Base-by-base conservation (phyloP, 31 red algal species). In the Porphyra umbilicalis region DNA sequence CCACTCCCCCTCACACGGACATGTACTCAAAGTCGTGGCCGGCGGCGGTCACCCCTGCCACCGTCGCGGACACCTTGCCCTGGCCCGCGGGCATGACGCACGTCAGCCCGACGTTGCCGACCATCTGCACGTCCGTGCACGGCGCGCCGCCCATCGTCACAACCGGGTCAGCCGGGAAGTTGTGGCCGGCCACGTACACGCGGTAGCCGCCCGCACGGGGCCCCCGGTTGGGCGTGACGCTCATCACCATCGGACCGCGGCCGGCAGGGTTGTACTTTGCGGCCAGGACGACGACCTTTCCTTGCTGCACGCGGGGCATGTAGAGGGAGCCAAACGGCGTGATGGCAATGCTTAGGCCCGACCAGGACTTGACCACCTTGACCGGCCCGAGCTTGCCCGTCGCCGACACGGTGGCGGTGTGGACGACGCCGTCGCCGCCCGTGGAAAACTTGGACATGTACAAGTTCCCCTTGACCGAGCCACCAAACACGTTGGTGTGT, bases 281-380 rank as follows among this genome's bases (percentile, higher is more conserved):
- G 6, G 77, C n/a, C 67, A 95, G 71, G n/a, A 90, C 92, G 25
- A 85, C 88, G n/a, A 95, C 82, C 37, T 83, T 86, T 29, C 85
- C 85, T 79, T 95, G 92, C 42, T 82, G 86, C 37, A 95, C 88
- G 25, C 92, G 80, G 6, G 92, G 92, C 92, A 95, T 95, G 44
- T 90, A 44, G n/a, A 95, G 15, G 33, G 80, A 85, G 34, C 92
- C 92, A 38, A 35, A 84, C 42, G 85, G 85, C 16, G 85, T 68
- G 88, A 90, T 85, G 0, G 85, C 86, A 10, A 80, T 83, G 10
- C 79, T 39, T 11, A 95, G 84, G 35, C 92, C 92, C 16, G 88
- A 90, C 75, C 74, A 85, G 35, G 38, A 38, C 32, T 76, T 79
- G 32, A 95, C 67, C 42, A 84, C 80, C 33, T 83, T 87, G 39